Conservation (phyloP, 805 yeast genomes). For the Kurtzmaniella fragi region DNA sequence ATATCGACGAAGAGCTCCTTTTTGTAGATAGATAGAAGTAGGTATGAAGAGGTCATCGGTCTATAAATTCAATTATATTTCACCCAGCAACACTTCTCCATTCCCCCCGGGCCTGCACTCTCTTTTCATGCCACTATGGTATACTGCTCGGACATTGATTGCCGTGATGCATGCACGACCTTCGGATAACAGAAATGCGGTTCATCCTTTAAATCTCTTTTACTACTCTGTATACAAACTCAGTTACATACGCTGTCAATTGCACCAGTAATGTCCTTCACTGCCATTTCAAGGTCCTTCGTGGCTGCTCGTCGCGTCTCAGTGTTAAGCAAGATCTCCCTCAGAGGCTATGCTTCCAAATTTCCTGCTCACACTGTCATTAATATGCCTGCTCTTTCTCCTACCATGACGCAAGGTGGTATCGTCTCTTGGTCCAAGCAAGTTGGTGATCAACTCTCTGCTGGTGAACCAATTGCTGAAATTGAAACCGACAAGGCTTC, state of each 20-base stretch:
- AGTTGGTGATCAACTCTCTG: constrained; percentile 80
- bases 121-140: too few relatives aligned
- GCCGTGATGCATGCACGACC: constrained; percentile 14
- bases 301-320: constrained; percentile 2
- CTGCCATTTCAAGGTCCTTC: constrained; percentile 26
- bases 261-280: constrained; percentile 34
- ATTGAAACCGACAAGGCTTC: constrained; percentile 97
- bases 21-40: too few relatives aligned
- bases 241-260: constrained; percentile 8
- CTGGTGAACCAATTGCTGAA: constrained; percentile 95
- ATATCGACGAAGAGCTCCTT: too few relatives aligned
- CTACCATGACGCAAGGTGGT: constrained; percentile 97
- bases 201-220: not conserved
- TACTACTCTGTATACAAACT: not conserved
- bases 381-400: constrained; percentile 98
- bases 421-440: constrained; percentile 85
- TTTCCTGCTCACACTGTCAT: constrained; percentile 85
- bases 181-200: constrained; percentile 29
- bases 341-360: constrained; percentile 38
- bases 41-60: too few relatives aligned
- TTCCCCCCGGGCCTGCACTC: too few relatives aligned
- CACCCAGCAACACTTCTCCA: too few relatives aligned
- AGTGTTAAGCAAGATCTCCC: constrained; percentile 1
- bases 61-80: too few relatives aligned
- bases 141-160: constrained; percentile 14